These are phyloP conservation scores for Geranomyces michiganensis DNA, from an alignment of 192 early-diverging fungal species.

Conservation along the genomic window DNA sequence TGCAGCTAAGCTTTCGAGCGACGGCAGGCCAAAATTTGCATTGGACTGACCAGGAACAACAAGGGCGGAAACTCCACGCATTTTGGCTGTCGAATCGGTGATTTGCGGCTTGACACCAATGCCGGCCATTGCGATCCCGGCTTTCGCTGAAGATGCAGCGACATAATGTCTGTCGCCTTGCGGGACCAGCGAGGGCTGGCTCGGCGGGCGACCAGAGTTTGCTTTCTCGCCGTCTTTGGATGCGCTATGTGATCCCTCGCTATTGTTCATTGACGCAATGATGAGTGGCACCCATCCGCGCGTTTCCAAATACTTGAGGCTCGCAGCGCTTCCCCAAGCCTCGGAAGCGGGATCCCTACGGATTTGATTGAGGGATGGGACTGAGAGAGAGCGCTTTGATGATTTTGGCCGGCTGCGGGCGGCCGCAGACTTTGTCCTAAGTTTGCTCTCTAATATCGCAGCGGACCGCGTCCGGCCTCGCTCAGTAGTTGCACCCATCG, in stretches of 20 bases:
- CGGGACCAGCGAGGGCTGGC: conserved; percentile 5
- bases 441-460: background rate
- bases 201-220: background rate
- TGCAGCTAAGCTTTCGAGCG: background rate
- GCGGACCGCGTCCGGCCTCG: background rate
- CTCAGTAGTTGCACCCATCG: background rate
- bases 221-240: background rate
- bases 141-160: background rate
- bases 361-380: background rate
- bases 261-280: conserved; percentile 16
- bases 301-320: conserved; percentile 2
- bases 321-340: conserved; percentile 5
- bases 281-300: conserved; percentile 21
- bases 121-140: conserved; percentile 1
- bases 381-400: background rate
- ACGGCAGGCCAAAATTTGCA: background rate
- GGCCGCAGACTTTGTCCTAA: background rate
- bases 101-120: conserved; percentile 4
- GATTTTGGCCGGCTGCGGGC: background rate
- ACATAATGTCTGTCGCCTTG: background rate
- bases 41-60: background rate
- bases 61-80: background rate
- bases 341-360: background rate
- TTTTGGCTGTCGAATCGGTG: conserved; percentile 1
- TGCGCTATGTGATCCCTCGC: background rate